phyloP scores from a whole-genome alignment of 1,139 yeast genomes.

The Blastobotrys indianensis region DNA sequence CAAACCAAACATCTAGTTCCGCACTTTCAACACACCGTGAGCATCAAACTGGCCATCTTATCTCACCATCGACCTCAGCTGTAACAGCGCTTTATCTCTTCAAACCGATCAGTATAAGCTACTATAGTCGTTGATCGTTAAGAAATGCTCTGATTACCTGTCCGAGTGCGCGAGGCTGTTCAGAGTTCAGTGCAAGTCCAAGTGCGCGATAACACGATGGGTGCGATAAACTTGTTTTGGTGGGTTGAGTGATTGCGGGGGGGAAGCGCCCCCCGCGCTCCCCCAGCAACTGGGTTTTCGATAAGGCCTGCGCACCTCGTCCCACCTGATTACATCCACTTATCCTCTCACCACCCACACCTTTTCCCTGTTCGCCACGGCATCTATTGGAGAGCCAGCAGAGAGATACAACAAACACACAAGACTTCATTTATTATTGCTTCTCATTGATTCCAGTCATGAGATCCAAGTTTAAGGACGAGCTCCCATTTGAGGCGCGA shows the following conservation, averaged over 20 bases:
- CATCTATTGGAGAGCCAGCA: not conserved
- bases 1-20: too few species aligned
- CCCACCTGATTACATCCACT: not conserved
- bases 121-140: too few species aligned
- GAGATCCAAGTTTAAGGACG: slow-evolving; percentile 93
- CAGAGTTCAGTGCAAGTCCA: too few species aligned
- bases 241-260: not conserved
- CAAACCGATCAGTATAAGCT: too few species aligned
- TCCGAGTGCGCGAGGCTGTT: too few species aligned
- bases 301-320: not conserved
- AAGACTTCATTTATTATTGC: not conserved
- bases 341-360: not conserved
- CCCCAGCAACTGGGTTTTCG: not conserved
- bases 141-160: too few species aligned
- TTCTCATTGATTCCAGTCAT: slow-evolving; percentile 24
- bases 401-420: not conserved
- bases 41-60: too few species aligned
- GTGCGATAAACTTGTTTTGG: not conserved
- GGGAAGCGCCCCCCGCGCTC: not conserved
- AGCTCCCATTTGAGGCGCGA: slow-evolving; percentile 88
- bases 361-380: not conserved
- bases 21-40: too few species aligned
- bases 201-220: too few species aligned
- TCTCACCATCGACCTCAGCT: too few species aligned
- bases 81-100: too few species aligned